phyloP scores from a whole-genome alignment of 1,139 yeast genomes.

The Candida dubliniensis region DNA sequence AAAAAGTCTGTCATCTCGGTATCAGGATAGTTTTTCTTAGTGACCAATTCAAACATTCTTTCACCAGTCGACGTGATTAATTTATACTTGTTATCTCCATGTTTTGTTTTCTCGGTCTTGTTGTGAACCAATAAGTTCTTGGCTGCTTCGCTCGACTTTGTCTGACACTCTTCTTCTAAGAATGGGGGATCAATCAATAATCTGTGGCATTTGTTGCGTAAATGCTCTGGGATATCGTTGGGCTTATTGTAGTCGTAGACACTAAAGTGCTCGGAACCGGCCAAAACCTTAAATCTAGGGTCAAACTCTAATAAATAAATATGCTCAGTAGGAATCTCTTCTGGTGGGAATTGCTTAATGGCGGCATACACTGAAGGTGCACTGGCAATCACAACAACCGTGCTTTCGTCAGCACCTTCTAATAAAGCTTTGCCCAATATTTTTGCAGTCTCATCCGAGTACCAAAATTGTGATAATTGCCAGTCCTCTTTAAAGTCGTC shows the following conservation, averaged over 20 bases:
- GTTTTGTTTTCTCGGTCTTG: constrained; percentile 30
- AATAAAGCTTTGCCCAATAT: constrained; percentile 65
- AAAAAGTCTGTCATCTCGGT: constrained; percentile 61
- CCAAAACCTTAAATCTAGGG: constrained; percentile 68
- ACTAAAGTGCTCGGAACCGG: constrained; percentile 64
- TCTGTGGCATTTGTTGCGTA: constrained; percentile 66
- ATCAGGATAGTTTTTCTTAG: constrained; percentile 59
- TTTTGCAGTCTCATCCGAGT: constrained; percentile 69
- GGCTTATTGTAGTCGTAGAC: constrained; percentile 79
- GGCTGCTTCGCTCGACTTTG: constrained; percentile 71
- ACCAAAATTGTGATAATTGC: constrained; percentile 94
- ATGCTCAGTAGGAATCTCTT: constrained; percentile 60
- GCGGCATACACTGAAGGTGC: constrained; percentile 95
- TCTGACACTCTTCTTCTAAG: constrained; percentile 76
- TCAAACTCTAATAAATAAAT: constrained; percentile 79
- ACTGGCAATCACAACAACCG: constrained; percentile 74
- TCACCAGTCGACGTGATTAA: constrained; percentile 84
- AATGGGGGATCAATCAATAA: constrained; percentile 89
- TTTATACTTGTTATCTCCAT: constrained; percentile 48
- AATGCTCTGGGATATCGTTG: constrained; percentile 53
- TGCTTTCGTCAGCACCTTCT: constrained; percentile 70
- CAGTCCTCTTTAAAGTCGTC: constrained; percentile 83
- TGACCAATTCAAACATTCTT: constrained; percentile 67
- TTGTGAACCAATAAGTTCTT: constrained; percentile 53
- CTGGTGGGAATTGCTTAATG: constrained; percentile 52